Evolutionary conservation across 352 stramenopile genomes (phyloP).

Genomic region (Phytopythium montanum): DNA sequence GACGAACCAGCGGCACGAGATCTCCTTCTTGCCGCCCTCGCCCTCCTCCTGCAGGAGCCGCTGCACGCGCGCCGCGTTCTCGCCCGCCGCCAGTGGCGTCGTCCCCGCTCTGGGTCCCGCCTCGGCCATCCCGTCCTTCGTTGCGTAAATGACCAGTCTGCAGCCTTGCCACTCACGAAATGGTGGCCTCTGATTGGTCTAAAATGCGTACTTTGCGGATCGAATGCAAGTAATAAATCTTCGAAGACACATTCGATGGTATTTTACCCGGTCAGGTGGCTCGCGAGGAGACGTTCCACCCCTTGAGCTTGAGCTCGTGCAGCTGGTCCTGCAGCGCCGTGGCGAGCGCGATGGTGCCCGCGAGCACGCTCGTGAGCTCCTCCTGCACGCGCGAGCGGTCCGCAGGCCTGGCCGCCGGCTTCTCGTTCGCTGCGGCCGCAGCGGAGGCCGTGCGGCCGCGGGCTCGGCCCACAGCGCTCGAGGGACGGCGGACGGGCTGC

Average conservation of each 20-base stretch:
- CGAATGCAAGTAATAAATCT: too few relatives aligned
- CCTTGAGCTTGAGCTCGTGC: constrained; percentile 77
- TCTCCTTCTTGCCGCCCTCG: constrained; percentile 41
- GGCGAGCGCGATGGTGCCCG: constrained; percentile 60
- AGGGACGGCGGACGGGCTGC: not conserved
- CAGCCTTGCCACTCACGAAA: not conserved
- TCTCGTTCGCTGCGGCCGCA: constrained; percentile 5
- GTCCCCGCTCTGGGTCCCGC: not conserved
- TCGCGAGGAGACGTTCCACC: constrained; percentile 58
- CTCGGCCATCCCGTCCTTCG: constrained; percentile 2
- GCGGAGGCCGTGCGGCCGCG: not conserved
- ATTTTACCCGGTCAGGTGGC: not conserved
- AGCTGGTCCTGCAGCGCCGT: constrained; percentile 74
- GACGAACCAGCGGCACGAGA: constrained; percentile 75
- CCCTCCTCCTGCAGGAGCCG: constrained; percentile 57
- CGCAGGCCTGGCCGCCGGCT: constrained; percentile 22
- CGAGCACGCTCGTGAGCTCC: constrained; percentile 60
- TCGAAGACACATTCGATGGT: too few relatives aligned
- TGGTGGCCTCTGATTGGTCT: too few relatives aligned
- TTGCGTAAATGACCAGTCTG: too few relatives aligned
- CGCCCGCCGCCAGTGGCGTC: constrained; percentile 5
- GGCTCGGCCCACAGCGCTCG: not conserved
- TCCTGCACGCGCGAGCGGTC: constrained; percentile 65
- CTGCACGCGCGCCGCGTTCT: constrained; percentile 54
- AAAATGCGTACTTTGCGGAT: too few relatives aligned